These are phyloP conservation scores for Fusarium pseudoanthophilum DNA, from an alignment of 2,329 filamentous ascomycete species.

Conservation along the genomic window DNA sequence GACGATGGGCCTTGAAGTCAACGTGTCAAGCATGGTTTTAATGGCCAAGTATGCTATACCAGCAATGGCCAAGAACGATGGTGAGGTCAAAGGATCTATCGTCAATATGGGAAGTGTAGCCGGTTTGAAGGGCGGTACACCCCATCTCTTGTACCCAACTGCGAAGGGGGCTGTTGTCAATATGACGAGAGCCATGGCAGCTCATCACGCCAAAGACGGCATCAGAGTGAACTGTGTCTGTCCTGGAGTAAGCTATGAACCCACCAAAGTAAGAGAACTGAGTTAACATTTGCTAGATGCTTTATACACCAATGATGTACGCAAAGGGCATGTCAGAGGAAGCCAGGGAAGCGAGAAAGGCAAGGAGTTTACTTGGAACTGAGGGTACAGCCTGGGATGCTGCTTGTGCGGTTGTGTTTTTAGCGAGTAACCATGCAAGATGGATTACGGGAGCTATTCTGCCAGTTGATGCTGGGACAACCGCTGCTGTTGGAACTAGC, in stretches of 20 bases:
- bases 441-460: slow-evolving; percentile 57
- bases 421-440: slow-evolving; percentile 53
- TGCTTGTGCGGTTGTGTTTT: slow-evolving; percentile 53
- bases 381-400: slow-evolving; percentile 58
- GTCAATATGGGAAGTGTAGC: slow-evolving; percentile 73
- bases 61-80: slow-evolving; percentile 65
- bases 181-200: slow-evolving; percentile 64
- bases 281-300: slow-evolving; percentile 47
- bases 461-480: slow-evolving; percentile 56
- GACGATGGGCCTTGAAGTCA: slow-evolving; percentile 67
- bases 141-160: slow-evolving; percentile 58
- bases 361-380: slow-evolving; percentile 53
- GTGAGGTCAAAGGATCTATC: slow-evolving; percentile 60
- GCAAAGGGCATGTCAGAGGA: slow-evolving; percentile 54
- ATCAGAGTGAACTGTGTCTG: slow-evolving; percentile 63
- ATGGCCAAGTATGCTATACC: slow-evolving; percentile 72
- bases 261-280: neutral
- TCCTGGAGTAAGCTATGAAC: slow-evolving; percentile 46
- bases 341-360: slow-evolving; percentile 50
- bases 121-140: slow-evolving; percentile 60
- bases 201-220: slow-evolving; percentile 57
- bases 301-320: slow-evolving; percentile 61
- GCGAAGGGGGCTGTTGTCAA: slow-evolving; percentile 61
- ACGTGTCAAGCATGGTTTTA: slow-evolving; percentile 72
- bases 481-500: slow-evolving; percentile 37